Evolutionary conservation across 2,329 filamentous ascomycete genomes (phyloP), one percentile per base, ranked within the genome.

Genomic region (Microsporum canis): DNA sequence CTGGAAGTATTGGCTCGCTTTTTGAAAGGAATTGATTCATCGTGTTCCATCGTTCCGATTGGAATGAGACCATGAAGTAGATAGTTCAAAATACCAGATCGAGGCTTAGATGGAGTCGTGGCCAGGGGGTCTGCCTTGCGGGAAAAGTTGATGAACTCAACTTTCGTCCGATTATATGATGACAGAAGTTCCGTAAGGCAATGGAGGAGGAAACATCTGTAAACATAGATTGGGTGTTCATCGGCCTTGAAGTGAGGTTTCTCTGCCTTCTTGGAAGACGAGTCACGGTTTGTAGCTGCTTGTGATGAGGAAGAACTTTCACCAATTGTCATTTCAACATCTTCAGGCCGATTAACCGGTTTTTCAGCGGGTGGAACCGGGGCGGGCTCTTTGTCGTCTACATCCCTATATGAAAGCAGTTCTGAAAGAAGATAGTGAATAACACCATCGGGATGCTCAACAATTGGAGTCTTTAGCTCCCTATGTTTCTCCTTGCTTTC

Each of bases 141-240:
- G 66, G 95, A 97, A 77, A 96, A 99, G 73, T 96, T 97, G 78
- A 99, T 96, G 71, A 99, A 97, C 71, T 99, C 95, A 49, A 99
- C 84, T 79, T 99, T 99, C 6, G 91, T 89, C 60, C 91, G 86
- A 67, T 91, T 96, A 76, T 97, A 99, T 69, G 88, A 95, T 61
- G 88, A 86, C 12, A 99, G 79, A 12, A 62, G 60, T 73, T 99
- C 94, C 0, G 90, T 87, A 43, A 99, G 78, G 69, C 91, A 96
- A 71, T 94, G 91, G 36, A 99, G 82, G 58, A 99, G 78, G 77
- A 97, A 96, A 76, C 92, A 96, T 56, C 94, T 85, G 71, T 97
- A 99, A 59, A 97, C 87, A 75, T 95, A 99, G 63, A 96, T 96
- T 0, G 91, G 90, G 72, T 99, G 91, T 38, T 96, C 88, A 58